Evolutionary conservation across 2,329 filamentous ascomycete species (phyloP).

Genomic region (Eurotiales sp.): DNA sequence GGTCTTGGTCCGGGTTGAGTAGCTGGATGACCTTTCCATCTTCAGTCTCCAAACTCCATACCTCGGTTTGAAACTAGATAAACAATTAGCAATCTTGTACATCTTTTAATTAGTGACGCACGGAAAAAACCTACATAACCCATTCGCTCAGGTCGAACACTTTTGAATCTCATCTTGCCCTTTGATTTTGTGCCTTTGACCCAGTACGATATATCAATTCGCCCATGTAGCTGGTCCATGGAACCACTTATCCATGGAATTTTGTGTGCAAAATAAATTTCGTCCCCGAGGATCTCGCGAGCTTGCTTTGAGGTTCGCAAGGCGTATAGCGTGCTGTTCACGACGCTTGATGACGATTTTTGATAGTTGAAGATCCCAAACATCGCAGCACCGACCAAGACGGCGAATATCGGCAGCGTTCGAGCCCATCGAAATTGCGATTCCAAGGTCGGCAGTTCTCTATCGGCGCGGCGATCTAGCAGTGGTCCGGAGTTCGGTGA

Average conservation of each 20-base stretch:
- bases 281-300: slow-evolving; percentile 75
- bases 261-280: slow-evolving; percentile 74
- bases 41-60: slow-evolving; percentile 77
- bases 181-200: slow-evolving; percentile 72
- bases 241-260: slow-evolving; percentile 81
- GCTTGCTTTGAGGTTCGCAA: slow-evolving; percentile 75
- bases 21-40: slow-evolving; percentile 69
- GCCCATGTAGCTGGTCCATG: slow-evolving; percentile 90
- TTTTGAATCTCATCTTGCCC: slow-evolving; percentile 77
- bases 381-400: slow-evolving; percentile 65
- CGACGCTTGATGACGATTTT: slow-evolving; percentile 80
- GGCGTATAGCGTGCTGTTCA: slow-evolving; percentile 87
- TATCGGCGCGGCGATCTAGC: slow-evolving; percentile 50
- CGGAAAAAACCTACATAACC: slow-evolving; percentile 47
- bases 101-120: neutral
- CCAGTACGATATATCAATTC: slow-evolving; percentile 80
- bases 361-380: slow-evolving; percentile 99
- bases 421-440: slow-evolving; percentile 60
- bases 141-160: slow-evolving; percentile 64
- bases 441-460: slow-evolving; percentile 47
- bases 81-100: slow-evolving; percentile 4
- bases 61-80: slow-evolving; percentile 72
- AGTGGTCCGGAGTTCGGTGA: slow-evolving; percentile 49
- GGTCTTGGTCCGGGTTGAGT: slow-evolving; percentile 68
- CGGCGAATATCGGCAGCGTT: slow-evolving; percentile 76